Evolutionary conservation across 371 early-diverging fungal genomes (phyloP).

Genomic region (Mortierella sp.): DNA sequence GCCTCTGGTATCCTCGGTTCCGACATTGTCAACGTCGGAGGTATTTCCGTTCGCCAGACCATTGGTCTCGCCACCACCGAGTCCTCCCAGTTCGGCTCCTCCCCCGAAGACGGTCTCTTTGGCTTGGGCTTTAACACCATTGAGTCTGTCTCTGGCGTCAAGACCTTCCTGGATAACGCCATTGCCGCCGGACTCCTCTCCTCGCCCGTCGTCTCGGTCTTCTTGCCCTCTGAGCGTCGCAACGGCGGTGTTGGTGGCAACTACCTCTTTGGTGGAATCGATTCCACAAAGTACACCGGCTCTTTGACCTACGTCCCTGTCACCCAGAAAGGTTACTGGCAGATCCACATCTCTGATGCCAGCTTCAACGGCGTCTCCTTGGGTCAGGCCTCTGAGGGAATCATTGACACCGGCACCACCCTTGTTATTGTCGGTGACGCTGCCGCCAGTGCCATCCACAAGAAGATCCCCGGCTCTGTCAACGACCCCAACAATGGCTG

Average conservation of each 20-base stretch:
- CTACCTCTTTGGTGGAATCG: conserved; percentile 71
- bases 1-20: conserved; percentile 60
- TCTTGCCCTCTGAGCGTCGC: conserved; percentile 47
- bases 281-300: conserved; percentile 67
- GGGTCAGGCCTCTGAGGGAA: conserved; percentile 40
- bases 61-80: conserved; percentile 60
- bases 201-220: conserved; percentile 61
- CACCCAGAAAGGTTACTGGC: conserved; percentile 70
- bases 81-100: conserved; percentile 48
- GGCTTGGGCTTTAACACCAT: conserved; percentile 61
- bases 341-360: conserved; percentile 34
- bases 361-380: conserved; percentile 24
- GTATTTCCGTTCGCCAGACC: conserved; percentile 56
- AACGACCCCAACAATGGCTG: conserved; percentile 39
- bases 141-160: conserved; percentile 54
- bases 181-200: conserved; percentile 54
- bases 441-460: conserved; percentile 37
- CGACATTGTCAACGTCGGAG: conserved; percentile 62
- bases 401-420: conserved; percentile 62
- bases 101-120: conserved; percentile 59
- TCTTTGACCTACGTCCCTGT: conserved; percentile 72
- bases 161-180: conserved; percentile 63
- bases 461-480: conserved; percentile 24
- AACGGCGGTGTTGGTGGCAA: conserved; percentile 60
- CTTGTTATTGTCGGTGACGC: conserved; percentile 48